phyloP scores from a whole-genome alignment of 805 yeast genomes.

The Wickerhamiella hasegawae region DNA sequence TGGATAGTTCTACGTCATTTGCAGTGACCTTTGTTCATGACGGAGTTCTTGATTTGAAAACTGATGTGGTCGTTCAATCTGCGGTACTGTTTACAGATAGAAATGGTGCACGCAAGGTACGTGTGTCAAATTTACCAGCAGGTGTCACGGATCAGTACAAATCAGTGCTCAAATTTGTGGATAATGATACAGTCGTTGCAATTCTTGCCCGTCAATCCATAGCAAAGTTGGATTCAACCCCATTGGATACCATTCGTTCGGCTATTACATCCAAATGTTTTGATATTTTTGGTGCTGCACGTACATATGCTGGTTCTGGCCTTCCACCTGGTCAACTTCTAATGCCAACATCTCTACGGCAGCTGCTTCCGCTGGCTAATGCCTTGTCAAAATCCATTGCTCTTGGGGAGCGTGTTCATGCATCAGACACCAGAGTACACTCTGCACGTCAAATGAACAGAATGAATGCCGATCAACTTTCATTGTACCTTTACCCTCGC shows the following conservation, averaged over 20 bases:
- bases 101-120: slow-evolving; percentile 62
- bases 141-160: slow-evolving; percentile 61
- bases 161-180: slow-evolving; percentile 65
- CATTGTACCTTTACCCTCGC: slow-evolving; percentile 64
- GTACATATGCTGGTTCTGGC: slow-evolving; percentile 27
- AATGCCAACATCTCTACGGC: slow-evolving; percentile 64
- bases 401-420: slow-evolving; percentile 33
- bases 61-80: slow-evolving; percentile 78
- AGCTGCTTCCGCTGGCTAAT: slow-evolving; percentile 50
- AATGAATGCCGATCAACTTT: slow-evolving; percentile 39
- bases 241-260: slow-evolving; percentile 27
- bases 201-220: slow-evolving; percentile 36
- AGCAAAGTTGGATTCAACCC: slow-evolving; percentile 24
- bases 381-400: slow-evolving; percentile 56
- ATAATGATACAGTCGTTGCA: slow-evolving; percentile 48
- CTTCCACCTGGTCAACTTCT: slow-evolving; percentile 46
- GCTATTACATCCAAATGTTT: slow-evolving; percentile 38
- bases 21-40: slow-evolving; percentile 65
- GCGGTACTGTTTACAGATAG: slow-evolving; percentile 73
- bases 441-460: slow-evolving; percentile 35
- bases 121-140: slow-evolving; percentile 73
- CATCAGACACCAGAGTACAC: slow-evolving; percentile 46
- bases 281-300: slow-evolving; percentile 44
- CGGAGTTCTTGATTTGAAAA: slow-evolving; percentile 43
- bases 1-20: slow-evolving; percentile 46